Percentiles rank a stretch among this genome's conserved stretches.
Evolutionary conservation across 805 yeast species (phyloP).

Genomic region (Candida quercuum): DNA sequence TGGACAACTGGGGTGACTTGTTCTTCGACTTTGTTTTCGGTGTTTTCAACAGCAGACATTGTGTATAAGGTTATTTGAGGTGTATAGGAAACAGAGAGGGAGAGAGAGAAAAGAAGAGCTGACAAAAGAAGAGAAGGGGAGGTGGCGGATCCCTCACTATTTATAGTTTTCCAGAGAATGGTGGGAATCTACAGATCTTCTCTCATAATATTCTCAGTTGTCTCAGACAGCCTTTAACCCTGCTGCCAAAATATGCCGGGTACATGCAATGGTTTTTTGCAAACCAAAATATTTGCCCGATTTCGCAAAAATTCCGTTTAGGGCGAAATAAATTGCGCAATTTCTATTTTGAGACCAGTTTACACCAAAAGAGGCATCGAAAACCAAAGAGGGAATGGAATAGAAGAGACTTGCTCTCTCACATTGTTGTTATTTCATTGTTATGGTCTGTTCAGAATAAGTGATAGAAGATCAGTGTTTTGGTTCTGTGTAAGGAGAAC

Average conservation of each 20-base stretch:
- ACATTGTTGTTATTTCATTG: no score
- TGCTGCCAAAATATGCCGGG: slow-evolving; percentile 1
- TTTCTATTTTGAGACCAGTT: no score
- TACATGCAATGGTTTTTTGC: not conserved
- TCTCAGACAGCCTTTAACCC: not conserved
- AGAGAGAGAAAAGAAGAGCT: not conserved
- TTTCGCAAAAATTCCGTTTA: not conserved
- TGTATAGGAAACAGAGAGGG: not conserved
- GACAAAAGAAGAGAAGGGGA: not conserved
- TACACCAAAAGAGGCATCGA: no score
- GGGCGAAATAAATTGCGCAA: not conserved
- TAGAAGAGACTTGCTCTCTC: no score
- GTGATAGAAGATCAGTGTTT: no score
- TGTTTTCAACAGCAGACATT: slow-evolving; percentile 18
- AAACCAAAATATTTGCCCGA: no score
- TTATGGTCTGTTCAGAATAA: no score
- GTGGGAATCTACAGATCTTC: not conserved
- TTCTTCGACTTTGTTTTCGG: slow-evolving; percentile 13
- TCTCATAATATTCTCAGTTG: not conserved
- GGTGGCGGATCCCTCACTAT: slow-evolving; percentile 1
- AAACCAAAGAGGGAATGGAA: no score
- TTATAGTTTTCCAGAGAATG: not conserved
- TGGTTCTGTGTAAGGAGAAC: no score
- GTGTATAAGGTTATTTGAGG: not conserved
- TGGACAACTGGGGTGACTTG: slow-evolving; percentile 5